Evolutionary conservation across 2,329 filamentous ascomycete species (phyloP).

Genomic region (Xylaria sp.): DNA sequence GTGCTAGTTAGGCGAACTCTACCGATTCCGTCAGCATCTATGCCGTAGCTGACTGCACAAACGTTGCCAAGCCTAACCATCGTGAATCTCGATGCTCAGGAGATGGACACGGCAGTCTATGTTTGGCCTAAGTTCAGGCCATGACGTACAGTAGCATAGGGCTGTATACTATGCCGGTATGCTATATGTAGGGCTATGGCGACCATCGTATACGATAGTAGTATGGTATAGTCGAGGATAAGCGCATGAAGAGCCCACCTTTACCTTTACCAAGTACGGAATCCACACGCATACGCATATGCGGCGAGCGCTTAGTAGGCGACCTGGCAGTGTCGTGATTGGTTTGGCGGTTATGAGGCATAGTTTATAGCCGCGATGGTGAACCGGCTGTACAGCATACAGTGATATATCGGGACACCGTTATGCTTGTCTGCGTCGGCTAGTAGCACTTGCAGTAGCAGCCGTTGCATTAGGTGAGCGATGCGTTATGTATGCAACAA

Average conservation of each 20-base stretch:
- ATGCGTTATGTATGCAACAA: neutral
- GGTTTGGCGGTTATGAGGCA: conserved; percentile 4
- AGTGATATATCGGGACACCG: conserved; percentile 7
- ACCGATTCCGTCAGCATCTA: neutral
- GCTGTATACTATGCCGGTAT: neutral
- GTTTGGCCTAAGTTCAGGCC: conserved; percentile 11
- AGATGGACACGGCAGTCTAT: conserved; percentile 2
- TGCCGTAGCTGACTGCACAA: neutral
- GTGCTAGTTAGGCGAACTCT: neutral
- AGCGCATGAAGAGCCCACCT: conserved; percentile 2
- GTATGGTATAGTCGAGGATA: conserved; percentile 7
- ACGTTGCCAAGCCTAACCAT: neutral
- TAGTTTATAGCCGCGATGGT: conserved; percentile 18
- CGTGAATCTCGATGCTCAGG: neutral
- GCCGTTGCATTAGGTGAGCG: neutral
- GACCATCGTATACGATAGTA: no score
- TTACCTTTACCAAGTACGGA: neutral
- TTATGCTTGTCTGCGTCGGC: neutral
- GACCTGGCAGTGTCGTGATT: conserved; percentile 12
- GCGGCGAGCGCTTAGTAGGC: conserved; percentile 15
- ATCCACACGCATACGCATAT: neutral
- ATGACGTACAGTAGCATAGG: conserved; percentile 1
- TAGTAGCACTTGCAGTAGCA: neutral
- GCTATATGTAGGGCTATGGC: no score
- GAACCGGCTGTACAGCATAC: conserved; percentile 14